Percentiles rank a stretch among this genome's conserved stretches.
Conservation (phyloP, 2,329 filamentous ascomycete species). For the Teratosphaeria zuluensis region DNA sequence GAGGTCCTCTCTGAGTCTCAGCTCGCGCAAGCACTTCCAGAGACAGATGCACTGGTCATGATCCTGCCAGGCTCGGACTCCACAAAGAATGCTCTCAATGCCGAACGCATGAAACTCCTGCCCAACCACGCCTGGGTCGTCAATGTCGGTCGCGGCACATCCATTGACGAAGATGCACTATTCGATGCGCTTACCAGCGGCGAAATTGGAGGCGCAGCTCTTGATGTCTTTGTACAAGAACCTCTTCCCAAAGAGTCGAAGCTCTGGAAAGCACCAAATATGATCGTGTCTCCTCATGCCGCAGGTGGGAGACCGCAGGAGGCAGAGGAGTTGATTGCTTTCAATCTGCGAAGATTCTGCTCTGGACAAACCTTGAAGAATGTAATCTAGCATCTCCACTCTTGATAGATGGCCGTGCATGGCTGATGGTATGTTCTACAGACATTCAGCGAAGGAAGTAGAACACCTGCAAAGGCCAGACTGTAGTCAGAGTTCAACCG, state of each 20-base stretch:
- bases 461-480: background rate
- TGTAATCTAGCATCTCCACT: slow-evolving; percentile 26
- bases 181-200: slow-evolving; percentile 36
- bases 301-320: slow-evolving; percentile 53
- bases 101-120: slow-evolving; percentile 43
- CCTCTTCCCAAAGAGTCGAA: slow-evolving; percentile 39
- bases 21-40: slow-evolving; percentile 43
- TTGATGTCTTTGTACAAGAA: slow-evolving; percentile 42
- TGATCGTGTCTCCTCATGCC: slow-evolving; percentile 48
- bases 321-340: slow-evolving; percentile 49
- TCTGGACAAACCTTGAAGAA: slow-evolving; percentile 53
- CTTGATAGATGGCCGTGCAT: background rate
- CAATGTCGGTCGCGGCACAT: slow-evolving; percentile 59
- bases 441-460: background rate
- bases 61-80: slow-evolving; percentile 50
- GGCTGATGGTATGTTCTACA: background rate
- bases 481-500: background rate
- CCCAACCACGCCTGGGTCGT: slow-evolving; percentile 56
- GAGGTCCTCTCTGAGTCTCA: slow-evolving; percentile 48
- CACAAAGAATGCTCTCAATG: slow-evolving; percentile 48
- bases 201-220: slow-evolving; percentile 40
- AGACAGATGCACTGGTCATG: slow-evolving; percentile 59
- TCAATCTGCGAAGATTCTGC: slow-evolving; percentile 51
- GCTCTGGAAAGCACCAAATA: slow-evolving; percentile 45
- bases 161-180: slow-evolving; percentile 44